Base-by-base conservation (phyloP, 768 basidiomycete species). In the Tricholoma saponaceum region DNA sequence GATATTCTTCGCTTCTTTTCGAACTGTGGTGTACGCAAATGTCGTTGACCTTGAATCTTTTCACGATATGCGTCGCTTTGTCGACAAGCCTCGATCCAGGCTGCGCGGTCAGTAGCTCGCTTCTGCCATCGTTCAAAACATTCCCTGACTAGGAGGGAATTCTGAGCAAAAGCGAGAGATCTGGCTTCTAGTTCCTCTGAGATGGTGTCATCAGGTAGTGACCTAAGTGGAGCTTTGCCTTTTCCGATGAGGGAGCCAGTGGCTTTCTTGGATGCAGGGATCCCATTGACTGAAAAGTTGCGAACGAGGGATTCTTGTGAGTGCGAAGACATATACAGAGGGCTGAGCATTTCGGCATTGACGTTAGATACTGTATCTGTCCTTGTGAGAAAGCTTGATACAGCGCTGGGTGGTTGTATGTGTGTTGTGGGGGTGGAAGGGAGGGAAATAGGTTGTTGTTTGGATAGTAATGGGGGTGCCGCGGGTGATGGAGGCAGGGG, bases 31-130 rank as follows among this genome's bases (percentile, higher is more conserved):
- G 53, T 49, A 22, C 46, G 51, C 4, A 65, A 62, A 26, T 50
- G 59, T 18, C 64, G 64, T 53, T 68, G 56, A 18, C 32, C 35
- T 57, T 66, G 67, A 23, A 84, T 65, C 62, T 81, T 86, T 58
- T 79, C 72, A 44, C 80, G 80, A 67, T 90, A 90, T 4, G 74
- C 76, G 25, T 87, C 80, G 56, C 86, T 83, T 46, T 82, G 81
- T 56, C 70, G 71, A 58, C 81, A 81, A 0, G 89, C 89, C 51
- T 87, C 84, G 4, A 77, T 64, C 79, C 83, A 89, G n/a, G 76
- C 80, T 35, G 70, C 76, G 53, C 75, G 74, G 32, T 81, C 79
- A 1, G 69, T 69, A 8, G 77, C 60, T 47, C 74, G 74, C 59
- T 77, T 68, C 61, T 75, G 65, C 86, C 86, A 87, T 35, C 58